phyloP scores from a whole-genome alignment of 1,284 basidiomycete genomes.

The Ustilago xerochloae region DNA sequence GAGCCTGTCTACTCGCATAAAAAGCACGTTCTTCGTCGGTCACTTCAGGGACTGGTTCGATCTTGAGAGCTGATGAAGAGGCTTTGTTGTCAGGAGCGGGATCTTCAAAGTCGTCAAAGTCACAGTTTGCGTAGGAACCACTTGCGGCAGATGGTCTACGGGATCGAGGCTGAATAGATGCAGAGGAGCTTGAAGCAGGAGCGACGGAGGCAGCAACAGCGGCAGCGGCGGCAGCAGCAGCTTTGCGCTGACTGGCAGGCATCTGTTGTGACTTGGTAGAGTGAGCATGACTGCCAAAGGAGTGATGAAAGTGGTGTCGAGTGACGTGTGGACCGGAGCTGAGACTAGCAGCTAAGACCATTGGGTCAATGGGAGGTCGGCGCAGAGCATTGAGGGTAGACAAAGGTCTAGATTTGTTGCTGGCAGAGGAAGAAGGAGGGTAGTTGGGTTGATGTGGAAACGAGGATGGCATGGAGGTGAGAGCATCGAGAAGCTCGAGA shows the following conservation, averaged over 20 bases:
- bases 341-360: conserved; percentile 62
- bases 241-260: conserved; percentile 50
- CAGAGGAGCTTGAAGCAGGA: background rate
- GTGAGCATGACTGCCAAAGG: conserved; percentile 42
- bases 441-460: conserved; percentile 35
- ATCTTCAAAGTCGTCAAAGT: conserved; percentile 46
- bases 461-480: conserved; percentile 49
- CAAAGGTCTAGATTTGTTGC: conserved; percentile 35
- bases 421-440: conserved; percentile 13
- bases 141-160: conserved; percentile 29
- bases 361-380: conserved; percentile 64
- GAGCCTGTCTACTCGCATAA: conserved; percentile 50
- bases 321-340: conserved; percentile 63
- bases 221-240: conserved; percentile 21
- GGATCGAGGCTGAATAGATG: conserved; percentile 5
- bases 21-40: conserved; percentile 50
- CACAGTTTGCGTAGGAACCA: conserved; percentile 58
- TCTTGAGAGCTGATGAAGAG: conserved; percentile 27
- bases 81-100: conserved; percentile 4
- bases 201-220: conserved; percentile 8
- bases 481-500: conserved; percentile 54
- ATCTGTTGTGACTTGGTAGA: conserved; percentile 55
- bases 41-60: conserved; percentile 43
- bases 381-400: conserved; percentile 62
- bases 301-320: conserved; percentile 64